phyloP scores from a whole-genome alignment of 2,329 filamentous ascomycete genomes.

The Ilyonectria sp. region DNA sequence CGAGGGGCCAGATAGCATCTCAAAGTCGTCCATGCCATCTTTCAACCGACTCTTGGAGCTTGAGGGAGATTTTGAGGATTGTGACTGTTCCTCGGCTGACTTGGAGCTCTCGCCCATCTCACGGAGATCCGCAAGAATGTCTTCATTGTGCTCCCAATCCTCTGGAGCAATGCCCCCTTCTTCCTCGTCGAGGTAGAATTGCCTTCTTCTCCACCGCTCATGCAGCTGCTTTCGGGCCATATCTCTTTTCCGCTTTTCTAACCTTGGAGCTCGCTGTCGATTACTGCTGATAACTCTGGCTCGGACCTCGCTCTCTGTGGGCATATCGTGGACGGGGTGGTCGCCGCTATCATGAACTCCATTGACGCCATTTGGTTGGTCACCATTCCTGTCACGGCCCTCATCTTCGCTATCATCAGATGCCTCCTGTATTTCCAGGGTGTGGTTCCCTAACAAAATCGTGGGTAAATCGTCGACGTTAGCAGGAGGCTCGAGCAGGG shows the following conservation, averaged over 20 bases:
- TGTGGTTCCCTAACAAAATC: conserved; percentile 54
- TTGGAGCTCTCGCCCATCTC: conserved; percentile 61
- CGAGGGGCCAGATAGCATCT: conserved; percentile 79
- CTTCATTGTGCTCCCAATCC: conserved; percentile 74
- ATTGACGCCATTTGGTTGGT: conserved; percentile 44
- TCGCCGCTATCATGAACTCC: conserved; percentile 44
- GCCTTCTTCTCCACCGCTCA: conserved; percentile 82
- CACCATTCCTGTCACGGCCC: conserved; percentile 37
- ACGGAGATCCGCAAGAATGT: conserved; percentile 62
- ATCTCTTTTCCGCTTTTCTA: conserved; percentile 58
- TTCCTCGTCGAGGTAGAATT: conserved; percentile 89
- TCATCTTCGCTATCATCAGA: conserved; percentile 48
- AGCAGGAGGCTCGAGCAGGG: conserved; percentile 62
- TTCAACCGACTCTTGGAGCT: conserved; percentile 86
- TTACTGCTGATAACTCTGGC: conserved; percentile 55
- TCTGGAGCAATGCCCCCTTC: conserved; percentile 79
- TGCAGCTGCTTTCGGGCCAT: conserved; percentile 70
- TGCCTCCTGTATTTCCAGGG: conserved; percentile 46
- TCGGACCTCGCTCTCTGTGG: conserved; percentile 59
- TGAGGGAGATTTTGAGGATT: conserved; percentile 75
- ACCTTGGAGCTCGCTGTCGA: conserved; percentile 55
- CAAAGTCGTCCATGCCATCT: conserved; percentile 79
- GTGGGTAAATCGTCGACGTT: conserved; percentile 60
- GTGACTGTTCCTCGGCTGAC: conserved; percentile 53
- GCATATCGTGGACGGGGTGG: conserved; percentile 50